Base-by-base conservation (phyloP, 768 basidiomycete species). In the Leccinellum albellum region DNA sequence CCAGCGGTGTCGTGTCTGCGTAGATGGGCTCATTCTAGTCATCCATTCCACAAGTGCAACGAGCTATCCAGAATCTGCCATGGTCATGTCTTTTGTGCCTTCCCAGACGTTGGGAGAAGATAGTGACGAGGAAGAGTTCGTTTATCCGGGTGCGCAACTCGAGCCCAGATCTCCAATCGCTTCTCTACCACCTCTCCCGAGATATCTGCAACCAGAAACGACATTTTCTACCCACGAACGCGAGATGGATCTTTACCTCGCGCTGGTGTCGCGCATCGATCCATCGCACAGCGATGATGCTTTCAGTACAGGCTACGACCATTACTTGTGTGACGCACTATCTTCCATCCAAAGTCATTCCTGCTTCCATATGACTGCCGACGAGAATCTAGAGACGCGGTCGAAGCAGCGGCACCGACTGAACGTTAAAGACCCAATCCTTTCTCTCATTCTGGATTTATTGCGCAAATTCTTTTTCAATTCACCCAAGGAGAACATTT, bases 231-330 rank as follows among this genome's bases (percentile, higher is more conserved):
- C 89, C 1, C 90, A 91, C 66, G 88, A 91, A 65, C 86, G 88
- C 23, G 91, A 94, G 74, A 88, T 90, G 81, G 83, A 80, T 5
- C 78, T 94, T 23, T 94, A 94, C 63, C 79, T 89, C 51, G 76
- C 85, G 23, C 80, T 91, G 2, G 84, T 94, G 17, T 89, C 88
- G n/a, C 82, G 87, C 15, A 79, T 90, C 17, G 86, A 91, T 63
- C 87, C 87, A 26, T 80, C 81, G 17, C 85, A 89, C 62, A 79
- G 76, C 59, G 81, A 79, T 37, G 86, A 89, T 60, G 81, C 79
- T 15, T 91, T 92, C 75, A 92, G 90, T 69, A 92, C 91, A 3
- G 87, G 89, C 23, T 91, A 92, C 59, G 87, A 90, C 45, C 85
- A 89, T 63, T 94, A 94, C 71, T 79, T 94, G 32, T 79, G 79